Evolutionary conservation across 352 stramenopile species (phyloP).

Genomic region (Thraustotheca clavata): DNA sequence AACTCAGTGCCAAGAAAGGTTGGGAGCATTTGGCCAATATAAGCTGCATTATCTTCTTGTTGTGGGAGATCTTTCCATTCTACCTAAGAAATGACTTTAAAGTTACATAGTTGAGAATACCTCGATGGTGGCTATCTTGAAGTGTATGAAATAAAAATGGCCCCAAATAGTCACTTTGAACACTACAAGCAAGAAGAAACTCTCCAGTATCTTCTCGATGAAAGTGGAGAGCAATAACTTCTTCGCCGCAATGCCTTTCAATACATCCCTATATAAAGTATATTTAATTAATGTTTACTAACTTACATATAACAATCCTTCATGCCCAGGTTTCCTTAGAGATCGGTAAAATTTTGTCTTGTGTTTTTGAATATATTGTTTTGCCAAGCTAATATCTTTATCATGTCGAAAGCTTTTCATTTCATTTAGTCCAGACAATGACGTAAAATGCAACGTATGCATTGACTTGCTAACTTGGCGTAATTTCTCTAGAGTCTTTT

Average conservation of each 20-base stretch:
- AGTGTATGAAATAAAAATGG: constrained; percentile 79
- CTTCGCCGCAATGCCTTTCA: constrained; percentile 53
- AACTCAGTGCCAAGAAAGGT: constrained; percentile 84
- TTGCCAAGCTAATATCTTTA: constrained; percentile 50
- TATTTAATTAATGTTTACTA: too few relatives aligned
- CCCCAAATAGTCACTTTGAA: constrained; percentile 52
- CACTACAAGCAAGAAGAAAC: constrained; percentile 65
- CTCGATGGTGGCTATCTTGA: constrained; percentile 56
- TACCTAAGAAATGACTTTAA: not conserved
- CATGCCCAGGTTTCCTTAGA: constrained; percentile 4
- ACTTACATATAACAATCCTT: not conserved
- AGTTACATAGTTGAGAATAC: not conserved
- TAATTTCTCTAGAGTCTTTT: too few relatives aligned
- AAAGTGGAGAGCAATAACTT: constrained; percentile 81
- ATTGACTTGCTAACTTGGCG: constrained; percentile 26
- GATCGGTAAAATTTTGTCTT: constrained; percentile 65
- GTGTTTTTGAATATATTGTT: constrained; percentile 69
- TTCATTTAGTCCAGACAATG: constrained; percentile 49
- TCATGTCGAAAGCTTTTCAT: constrained; percentile 57
- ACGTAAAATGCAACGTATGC: constrained; percentile 71
- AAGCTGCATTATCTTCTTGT: constrained; percentile 68
- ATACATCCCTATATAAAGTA: constrained; percentile 30
- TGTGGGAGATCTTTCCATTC: constrained; percentile 64
- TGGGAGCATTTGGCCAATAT: constrained; percentile 60
- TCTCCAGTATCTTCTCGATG: constrained; percentile 72